Evolutionary conservation across 2,329 filamentous ascomycete species (phyloP), one percentile per base, ranked within the genome.

Genomic region (Penicillium psychrosexuale): DNA sequence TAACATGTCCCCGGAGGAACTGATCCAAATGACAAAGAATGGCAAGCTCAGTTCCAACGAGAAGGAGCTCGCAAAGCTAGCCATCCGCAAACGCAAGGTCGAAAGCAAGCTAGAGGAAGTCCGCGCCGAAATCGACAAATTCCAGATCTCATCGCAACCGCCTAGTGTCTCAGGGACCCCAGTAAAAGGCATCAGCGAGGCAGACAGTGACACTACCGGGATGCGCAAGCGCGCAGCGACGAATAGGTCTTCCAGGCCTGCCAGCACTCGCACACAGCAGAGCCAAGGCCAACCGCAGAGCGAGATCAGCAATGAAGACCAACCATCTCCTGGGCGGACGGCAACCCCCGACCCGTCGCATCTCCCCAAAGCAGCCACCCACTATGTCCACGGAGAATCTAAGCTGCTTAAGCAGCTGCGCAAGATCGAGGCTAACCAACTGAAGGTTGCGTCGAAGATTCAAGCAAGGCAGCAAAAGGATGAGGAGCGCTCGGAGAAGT

Each of bases 1-100:
- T 13, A 58, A 63, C 37, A 49, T 65, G 9, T 48, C 66, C 0
- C 56, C 64, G 1, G 52, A 57, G 3, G 68, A 72, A 13, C 22
- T 66, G 27, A 67, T 68, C 42, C 52, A 65, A 51, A 61, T 58
- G 36, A 65, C 61, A 45, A 66, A 67, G 36, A 69, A 67, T 22
- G 65, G 62, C 52, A 72, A 72, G 45, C 63, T 69, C 31, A 66
- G 62, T 1, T 68, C 69, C 40, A 69, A 76, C 37, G 74, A 76
- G 49, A 76, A 75, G 56, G 73, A 77, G n/a, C 65, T 78, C 15
- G 67, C 70, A 36, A 78, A 77, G 54, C 63, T 78, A 5, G 67
- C 72, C 2, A 66, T 73, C n/a, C 69, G 71, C 27, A 76, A 75
- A 63, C 69, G 67, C 40, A 67, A 72, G 38, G 57, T 76, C 27